Base-by-base conservation (phyloP, 345 rosid genomes). In the Raphanus sativus region DNA sequence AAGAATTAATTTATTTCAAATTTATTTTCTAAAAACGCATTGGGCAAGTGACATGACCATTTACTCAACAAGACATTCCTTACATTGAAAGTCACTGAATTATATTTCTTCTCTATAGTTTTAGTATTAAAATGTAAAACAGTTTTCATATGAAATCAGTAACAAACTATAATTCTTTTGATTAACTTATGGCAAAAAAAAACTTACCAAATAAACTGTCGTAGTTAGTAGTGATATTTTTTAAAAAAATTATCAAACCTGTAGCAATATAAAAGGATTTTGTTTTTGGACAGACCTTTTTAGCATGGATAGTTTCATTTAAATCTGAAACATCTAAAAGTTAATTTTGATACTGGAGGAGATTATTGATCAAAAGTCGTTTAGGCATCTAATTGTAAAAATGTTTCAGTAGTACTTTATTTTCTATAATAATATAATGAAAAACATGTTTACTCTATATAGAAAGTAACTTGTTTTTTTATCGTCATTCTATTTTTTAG, bases 1-100 rank as follows among this genome's bases (percentile, higher is more conserved):
- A 52, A 11, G 5, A 8, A 48, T 24, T 73, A 60, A 4, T 26
- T 73, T 25, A 48, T 61, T 71, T 76, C 11, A 10, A 15, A 40
- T 58, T 71, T 60, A 60, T 73, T 33, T 78, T 67, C 34, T 73
- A 74, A 34, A 62, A 13, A 52, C 16, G 3, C 65, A 67, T 52
- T 68, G 65, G 78, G 74, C 78, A 73, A 74, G 52, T 52, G 52
- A 17, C 82, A 68, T 72, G 15, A 66, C 11, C 13, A 64, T 71
- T 70, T 73, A 79, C 70, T 62, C 66, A 28, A 40, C 50, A 73
- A 48, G 78, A 79, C 75, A 79, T 79, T 79, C 82, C 78, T 79
- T 79, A 68, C 12, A 67, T 67, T 54, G 11, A 62, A 73, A 79
- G 82, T 68, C 70, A 73, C 4, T 32, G 42, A 34, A 78, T 66